Conservation (phyloP, 1,284 basidiomycete species). For the Trichosporon asahii region DNA sequence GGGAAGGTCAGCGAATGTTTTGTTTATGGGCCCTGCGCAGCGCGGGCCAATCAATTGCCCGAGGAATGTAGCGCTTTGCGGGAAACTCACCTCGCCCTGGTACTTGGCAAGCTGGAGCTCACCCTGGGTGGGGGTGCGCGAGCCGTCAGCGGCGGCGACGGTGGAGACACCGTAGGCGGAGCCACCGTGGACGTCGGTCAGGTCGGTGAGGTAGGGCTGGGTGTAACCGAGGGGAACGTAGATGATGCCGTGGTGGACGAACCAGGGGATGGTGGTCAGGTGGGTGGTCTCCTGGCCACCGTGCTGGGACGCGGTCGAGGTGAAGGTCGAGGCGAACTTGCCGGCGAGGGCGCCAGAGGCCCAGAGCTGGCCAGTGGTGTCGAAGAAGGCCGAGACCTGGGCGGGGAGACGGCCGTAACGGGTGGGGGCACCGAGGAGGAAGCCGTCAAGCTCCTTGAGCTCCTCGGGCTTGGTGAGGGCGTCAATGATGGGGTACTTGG, state of each 20-base stretch:
- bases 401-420: slow-evolving; percentile 59
- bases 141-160: slow-evolving; percentile 63
- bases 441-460: slow-evolving; percentile 60
- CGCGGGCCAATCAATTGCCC: neutral
- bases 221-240: slow-evolving; percentile 78
- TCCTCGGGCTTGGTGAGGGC: slow-evolving; percentile 65
- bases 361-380: slow-evolving; percentile 74
- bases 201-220: slow-evolving; percentile 59
- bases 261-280: slow-evolving; percentile 64
- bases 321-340: slow-evolving; percentile 61
- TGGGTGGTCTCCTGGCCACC: slow-evolving; percentile 59
- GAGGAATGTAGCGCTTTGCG: neutral
- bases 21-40: neutral
- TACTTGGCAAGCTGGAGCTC: slow-evolving; percentile 65
- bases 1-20: slow-evolving; percentile 8
- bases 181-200: slow-evolving; percentile 69
- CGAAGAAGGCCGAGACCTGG: slow-evolving; percentile 59
- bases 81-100: slow-evolving; percentile 56
- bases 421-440: slow-evolving; percentile 69
- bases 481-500: slow-evolving; percentile 68
- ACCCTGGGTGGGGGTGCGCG: slow-evolving; percentile 59
- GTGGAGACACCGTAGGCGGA: slow-evolving; percentile 64
- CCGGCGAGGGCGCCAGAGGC: slow-evolving; percentile 65
- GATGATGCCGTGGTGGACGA: slow-evolving; percentile 63
- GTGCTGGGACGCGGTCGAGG: slow-evolving; percentile 47